phyloP scores from a whole-genome alignment of 495 filamentous ascomycete species.

The Friedmanniomyces simplex region DNA sequence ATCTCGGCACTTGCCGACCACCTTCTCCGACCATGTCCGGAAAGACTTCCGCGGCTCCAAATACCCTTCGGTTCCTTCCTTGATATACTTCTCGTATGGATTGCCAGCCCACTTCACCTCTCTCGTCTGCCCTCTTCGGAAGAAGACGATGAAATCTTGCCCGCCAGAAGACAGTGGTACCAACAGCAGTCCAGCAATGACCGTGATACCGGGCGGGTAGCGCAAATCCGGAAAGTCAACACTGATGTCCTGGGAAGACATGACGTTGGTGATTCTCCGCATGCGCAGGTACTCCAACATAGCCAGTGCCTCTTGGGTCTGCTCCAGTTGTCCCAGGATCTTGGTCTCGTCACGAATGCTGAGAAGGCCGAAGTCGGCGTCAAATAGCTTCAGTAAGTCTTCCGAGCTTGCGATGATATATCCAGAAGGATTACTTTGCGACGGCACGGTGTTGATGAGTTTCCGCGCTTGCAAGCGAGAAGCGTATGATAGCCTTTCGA shows the following conservation, averaged over 20 bases:
- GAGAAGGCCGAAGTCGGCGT: constrained; percentile 79
- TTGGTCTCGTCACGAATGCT: constrained; percentile 85
- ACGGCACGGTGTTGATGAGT: constrained; percentile 68
- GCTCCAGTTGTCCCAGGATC: constrained; percentile 62
- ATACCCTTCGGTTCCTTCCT: constrained; percentile 55
- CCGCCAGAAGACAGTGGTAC: constrained; percentile 73
- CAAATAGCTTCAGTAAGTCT: constrained; percentile 74
- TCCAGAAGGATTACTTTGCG: constrained; percentile 72
- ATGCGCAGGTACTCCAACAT: constrained; percentile 79
- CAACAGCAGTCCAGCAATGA: constrained; percentile 72
- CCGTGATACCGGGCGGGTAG: constrained; percentile 68
- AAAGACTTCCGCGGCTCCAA: constrained; percentile 71
- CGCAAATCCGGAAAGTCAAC: constrained; percentile 75
- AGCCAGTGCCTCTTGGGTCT: constrained; percentile 75
- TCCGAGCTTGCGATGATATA: constrained; percentile 90
- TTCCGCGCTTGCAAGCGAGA: constrained; percentile 73
- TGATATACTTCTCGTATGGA: constrained; percentile 70
- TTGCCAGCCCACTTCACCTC: constrained; percentile 92
- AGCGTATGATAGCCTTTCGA: constrained; percentile 80
- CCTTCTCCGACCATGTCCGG: constrained; percentile 63
- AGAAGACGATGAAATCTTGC: constrained; percentile 84
- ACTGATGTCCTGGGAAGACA: constrained; percentile 65
- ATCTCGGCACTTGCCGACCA: constrained; percentile 64
- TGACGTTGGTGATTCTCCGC: constrained; percentile 63
- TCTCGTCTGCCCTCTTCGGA: constrained; percentile 64